Base-by-base conservation (phyloP, 2,329 filamentous ascomycete species). In the Penicillium sp. region DNA sequence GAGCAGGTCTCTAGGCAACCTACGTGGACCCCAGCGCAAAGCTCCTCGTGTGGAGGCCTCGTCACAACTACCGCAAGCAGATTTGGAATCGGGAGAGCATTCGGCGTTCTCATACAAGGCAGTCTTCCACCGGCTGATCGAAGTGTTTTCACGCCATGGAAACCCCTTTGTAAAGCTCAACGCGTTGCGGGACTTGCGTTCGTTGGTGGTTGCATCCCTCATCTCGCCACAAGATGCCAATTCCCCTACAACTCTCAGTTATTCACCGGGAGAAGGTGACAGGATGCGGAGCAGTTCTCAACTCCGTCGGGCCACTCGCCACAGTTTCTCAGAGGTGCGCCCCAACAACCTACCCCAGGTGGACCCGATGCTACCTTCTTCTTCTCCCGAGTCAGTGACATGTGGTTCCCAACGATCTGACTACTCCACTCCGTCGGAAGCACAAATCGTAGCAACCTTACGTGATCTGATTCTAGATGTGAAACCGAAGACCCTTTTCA, bases 161-260 rank as follows among this genome's bases (percentile, higher is more conserved):
- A 96, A 94, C 67, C 94, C 94, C 0, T 89, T 89, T 62, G 82
- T 85, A 23, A 99, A 99, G 73, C 81, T 99, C 13, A 87, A 88
- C 60, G 88, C 90, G 0, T 78, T 97, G 5, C 86, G 88, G 57
- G 91, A 97, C 69, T 80, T 99, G 6, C 87, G 95, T 66, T 85
- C 88, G 40, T 81, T 99, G 44, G 90, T 96, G 54, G 79, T 89
- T 27, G 89, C 89, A 1, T 93, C 88, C 0, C 75, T 93, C 13
- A 84, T 82, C 25, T 82, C 82, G 13, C 79, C 80, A 4, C 79
- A 80, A 64, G 74, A 77, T 58, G 71, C 60, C 15, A 54, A 50
- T 23, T 50, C 53, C 35, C 50, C 57, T 1, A 50, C 18, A 25
- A 54, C 39, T n/a, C 27, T 25, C 12, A 27, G 31, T 2, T 42